A percentile compares a stretch with the other conserved stretches of the same genome.
Conservation (phyloP, 768 basidiomycete genomes). For the Dentipellis sp. region DNA sequence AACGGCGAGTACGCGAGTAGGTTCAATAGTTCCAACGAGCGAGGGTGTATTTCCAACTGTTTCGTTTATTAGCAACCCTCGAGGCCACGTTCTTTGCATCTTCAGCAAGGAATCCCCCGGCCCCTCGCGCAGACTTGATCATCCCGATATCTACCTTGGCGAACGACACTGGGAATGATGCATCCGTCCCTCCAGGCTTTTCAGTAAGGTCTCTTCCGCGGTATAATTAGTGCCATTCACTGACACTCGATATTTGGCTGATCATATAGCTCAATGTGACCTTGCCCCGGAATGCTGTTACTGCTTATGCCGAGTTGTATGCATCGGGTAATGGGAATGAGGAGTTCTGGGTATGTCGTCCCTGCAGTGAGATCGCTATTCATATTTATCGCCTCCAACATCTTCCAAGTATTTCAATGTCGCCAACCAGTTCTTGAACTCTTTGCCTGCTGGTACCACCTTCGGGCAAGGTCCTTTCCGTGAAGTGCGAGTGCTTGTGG, state of each 20-base stretch:
- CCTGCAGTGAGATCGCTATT: neutral
- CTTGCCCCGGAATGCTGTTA: constrained; percentile 58
- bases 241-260: neutral
- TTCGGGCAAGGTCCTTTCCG: constrained; percentile 48
- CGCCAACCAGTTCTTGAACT: constrained; percentile 46
- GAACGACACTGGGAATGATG: constrained; percentile 60
- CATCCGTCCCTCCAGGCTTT: constrained; percentile 66
- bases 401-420: constrained; percentile 53
- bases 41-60: neutral
- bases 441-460: constrained; percentile 43
- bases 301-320: constrained; percentile 60
- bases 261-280: constrained; percentile 50
- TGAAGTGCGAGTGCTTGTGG: constrained; percentile 52
- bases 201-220: constrained; percentile 35
- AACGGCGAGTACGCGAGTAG: constrained; percentile 65
- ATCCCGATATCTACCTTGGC: constrained; percentile 61
- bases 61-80: constrained; percentile 39
- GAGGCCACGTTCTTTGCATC: constrained; percentile 67
- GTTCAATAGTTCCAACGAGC: constrained; percentile 5
- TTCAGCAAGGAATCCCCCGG: constrained; percentile 44
- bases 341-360: constrained; percentile 65
- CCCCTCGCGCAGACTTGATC: constrained; percentile 51
- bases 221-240: neutral
- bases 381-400: neutral
- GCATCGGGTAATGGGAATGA: constrained; percentile 58